Evolutionary conservation across 371 early-diverging fungal species (phyloP).

Genomic region (Syncephalastrum sp.): DNA sequence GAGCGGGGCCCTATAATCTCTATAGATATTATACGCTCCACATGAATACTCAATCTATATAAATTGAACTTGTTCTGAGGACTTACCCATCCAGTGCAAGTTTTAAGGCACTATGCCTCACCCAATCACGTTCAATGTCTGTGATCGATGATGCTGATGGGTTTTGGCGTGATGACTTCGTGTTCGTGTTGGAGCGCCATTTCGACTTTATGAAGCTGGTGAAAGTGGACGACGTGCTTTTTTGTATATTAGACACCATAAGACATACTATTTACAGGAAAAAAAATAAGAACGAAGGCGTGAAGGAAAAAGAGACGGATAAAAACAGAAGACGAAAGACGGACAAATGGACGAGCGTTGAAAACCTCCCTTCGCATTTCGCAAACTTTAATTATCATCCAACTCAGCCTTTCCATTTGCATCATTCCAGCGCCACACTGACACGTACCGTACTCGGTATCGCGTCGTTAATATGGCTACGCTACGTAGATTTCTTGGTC

Average conservation of each 20-base stretch:
- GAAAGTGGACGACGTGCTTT: constrained; percentile 16
- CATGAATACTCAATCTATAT: not conserved
- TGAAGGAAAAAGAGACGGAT: not conserved
- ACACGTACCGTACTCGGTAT: too few relatives aligned
- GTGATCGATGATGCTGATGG: constrained; percentile 11
- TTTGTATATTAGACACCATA: constrained; percentile 20
- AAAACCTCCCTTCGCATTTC: too few relatives aligned
- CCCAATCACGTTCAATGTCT: constrained; percentile 44
- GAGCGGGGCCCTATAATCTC: constrained; percentile 43
- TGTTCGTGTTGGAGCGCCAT: constrained; percentile 17
- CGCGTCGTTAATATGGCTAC: too few relatives aligned
- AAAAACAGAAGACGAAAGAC: constrained; percentile 2
- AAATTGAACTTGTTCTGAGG: not conserved
- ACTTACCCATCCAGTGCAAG: constrained; percentile 42
- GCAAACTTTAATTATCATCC: too few relatives aligned
- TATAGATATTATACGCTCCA: constrained; percentile 2
- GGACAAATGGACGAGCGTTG: constrained; percentile 1
- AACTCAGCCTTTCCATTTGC: too few relatives aligned
- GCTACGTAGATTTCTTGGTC: too few relatives aligned
- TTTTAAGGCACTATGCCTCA: constrained; percentile 39
- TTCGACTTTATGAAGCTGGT: constrained; percentile 24
- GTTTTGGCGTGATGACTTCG: constrained; percentile 8
- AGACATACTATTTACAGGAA: constrained; percentile 7
- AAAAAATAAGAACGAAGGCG: not conserved
- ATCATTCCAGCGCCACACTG: too few relatives aligned